Evolutionary conservation across 257 asterid species (phyloP).

Genomic region (Osmanthus fragrans): DNA sequence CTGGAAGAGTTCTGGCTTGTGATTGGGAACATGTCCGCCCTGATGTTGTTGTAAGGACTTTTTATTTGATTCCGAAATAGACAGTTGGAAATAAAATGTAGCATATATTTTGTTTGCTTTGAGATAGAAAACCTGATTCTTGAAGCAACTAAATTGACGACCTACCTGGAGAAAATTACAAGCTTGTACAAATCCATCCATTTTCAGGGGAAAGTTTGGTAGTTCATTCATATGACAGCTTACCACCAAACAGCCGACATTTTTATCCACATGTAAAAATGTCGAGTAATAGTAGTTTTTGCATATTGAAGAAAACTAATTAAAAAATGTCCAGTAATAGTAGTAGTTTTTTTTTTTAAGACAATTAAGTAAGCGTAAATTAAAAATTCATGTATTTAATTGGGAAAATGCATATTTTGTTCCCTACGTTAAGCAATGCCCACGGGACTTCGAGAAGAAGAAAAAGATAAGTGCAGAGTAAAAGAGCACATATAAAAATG

Average conservation of each 20-base stretch:
- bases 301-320: neutral
- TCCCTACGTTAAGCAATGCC: neutral
- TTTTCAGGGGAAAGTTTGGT: neutral
- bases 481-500: neutral
- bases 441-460: neutral
- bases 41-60: slow-evolving; percentile 77
- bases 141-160: neutral
- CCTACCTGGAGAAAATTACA: neutral
- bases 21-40: slow-evolving; percentile 94
- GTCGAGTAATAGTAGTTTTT: neutral
- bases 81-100: neutral
- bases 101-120: slow-evolving; percentile 5
- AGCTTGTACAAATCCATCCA: neutral
- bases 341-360: too few species aligned
- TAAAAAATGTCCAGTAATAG: too few species aligned
- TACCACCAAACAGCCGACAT: neutral
- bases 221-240: neutral
- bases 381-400: neutral
- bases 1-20: slow-evolving; percentile 87
- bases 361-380: neutral
- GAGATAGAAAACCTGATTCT: neutral
- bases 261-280: neutral
- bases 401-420: neutral
- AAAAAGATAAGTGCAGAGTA: neutral
- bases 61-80: slow-evolving; percentile 15